Evolutionary conservation across 495 filamentous ascomycete genomes (phyloP).

Genomic region (Penicillium cosmopolitanum): DNA sequence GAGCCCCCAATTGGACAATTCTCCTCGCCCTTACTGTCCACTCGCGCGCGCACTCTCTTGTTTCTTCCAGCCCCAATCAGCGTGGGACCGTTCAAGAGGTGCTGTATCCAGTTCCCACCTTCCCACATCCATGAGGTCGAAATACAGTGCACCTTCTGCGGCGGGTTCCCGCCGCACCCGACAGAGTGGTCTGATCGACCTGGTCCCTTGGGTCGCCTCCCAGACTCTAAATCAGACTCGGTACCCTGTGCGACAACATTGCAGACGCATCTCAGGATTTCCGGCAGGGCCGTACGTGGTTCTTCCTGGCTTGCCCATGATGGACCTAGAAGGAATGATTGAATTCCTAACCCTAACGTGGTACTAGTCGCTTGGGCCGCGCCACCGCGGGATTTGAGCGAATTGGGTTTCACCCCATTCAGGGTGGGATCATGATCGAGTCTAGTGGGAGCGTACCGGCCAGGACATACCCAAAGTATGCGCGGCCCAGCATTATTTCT

Average conservation of each 20-base stretch:
- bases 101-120: background rate
- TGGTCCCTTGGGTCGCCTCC: conserved; percentile 23
- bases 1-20: background rate
- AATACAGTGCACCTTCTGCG: conserved; percentile 23
- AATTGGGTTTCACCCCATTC: conserved; percentile 6
- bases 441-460: conserved; percentile 44
- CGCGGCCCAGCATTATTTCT: conserved; percentile 10
- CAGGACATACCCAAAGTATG: background rate
- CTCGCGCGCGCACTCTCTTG: background rate
- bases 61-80: background rate
- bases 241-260: background rate
- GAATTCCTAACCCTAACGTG: conserved; percentile 2
- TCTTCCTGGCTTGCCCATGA: background rate
- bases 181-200: conserved; percentile 29
- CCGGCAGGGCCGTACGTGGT: background rate
- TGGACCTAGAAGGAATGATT: conserved; percentile 1
- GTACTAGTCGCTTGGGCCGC: conserved; percentile 5
- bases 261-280: conserved; percentile 12
- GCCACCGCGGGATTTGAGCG: conserved; percentile 3
- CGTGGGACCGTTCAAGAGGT: background rate
- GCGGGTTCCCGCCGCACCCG: conserved; percentile 25
- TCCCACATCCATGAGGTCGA: conserved; percentile 14
- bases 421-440: conserved; percentile 32
- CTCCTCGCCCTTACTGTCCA: background rate
- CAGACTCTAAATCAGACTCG: conserved; percentile 2